A percentile compares a stretch with the other conserved stretches of the same genome.
These are phyloP conservation scores for Fraxinus greggii DNA, from an alignment of 305 asterid species.

Conservation along the genomic window DNA sequence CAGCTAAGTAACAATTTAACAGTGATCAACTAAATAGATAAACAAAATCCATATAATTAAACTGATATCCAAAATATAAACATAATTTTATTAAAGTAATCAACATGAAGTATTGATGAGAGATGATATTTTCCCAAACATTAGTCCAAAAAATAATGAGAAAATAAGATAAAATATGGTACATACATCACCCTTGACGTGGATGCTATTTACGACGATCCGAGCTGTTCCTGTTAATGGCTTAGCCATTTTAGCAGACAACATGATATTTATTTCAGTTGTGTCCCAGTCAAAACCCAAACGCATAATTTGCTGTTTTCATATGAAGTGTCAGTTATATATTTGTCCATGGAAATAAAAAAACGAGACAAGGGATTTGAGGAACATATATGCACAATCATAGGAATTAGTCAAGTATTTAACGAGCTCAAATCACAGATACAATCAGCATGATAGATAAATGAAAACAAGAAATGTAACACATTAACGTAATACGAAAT, in stretches of 20 bases:
- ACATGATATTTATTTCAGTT: slow-evolving; percentile 66
- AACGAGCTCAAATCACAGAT: neutral
- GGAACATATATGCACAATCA: neutral
- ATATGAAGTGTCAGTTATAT: slow-evolving; percentile 27
- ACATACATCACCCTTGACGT: slow-evolving; percentile 94
- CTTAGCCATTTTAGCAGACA: slow-evolving; percentile 83
- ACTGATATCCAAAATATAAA: neutral
- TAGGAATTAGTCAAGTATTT: neutral
- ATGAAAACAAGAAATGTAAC: slow-evolving; percentile 2
- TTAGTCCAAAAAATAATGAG: neutral
- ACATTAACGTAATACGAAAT: neutral
- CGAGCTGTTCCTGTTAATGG: slow-evolving; percentile 96
- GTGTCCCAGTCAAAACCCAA: slow-evolving; percentile 97
- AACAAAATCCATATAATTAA: neutral
- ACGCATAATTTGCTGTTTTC: slow-evolving; percentile 61
- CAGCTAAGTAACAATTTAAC: neutral
- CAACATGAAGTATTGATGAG: neutral
- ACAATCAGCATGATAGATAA: neutral
- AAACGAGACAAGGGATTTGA: neutral
- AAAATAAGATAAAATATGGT: slow-evolving; percentile 22
- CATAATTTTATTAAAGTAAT: neutral
- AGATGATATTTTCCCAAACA: neutral
- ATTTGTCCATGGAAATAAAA: neutral
- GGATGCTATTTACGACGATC: slow-evolving; percentile 83
- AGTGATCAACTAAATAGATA: neutral